Conservation (phyloP, 257 asterid species). For the Phtheirospermum japonicum region DNA sequence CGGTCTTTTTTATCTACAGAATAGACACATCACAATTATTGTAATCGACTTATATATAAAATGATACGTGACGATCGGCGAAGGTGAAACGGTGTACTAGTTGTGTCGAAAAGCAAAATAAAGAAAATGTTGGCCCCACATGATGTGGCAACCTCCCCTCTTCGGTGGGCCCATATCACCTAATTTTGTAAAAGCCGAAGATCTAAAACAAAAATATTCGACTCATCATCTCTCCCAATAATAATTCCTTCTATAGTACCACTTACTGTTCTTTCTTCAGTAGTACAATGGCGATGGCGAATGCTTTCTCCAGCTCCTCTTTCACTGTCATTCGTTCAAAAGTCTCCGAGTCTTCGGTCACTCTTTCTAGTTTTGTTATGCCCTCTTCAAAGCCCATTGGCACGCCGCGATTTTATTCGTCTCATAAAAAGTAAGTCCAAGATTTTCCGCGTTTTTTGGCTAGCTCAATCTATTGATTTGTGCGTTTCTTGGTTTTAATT, state of each 20-base stretch:
- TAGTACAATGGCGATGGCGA: slow-evolving; percentile 54
- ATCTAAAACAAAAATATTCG: too few relatives aligned
- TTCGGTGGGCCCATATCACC: too few relatives aligned
- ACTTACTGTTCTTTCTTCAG: neutral
- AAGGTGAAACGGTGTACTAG: too few relatives aligned
- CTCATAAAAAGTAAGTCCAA: slow-evolving; percentile 35
- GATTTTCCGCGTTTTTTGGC: neutral
- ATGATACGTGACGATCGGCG: too few relatives aligned
- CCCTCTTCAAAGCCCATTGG: slow-evolving; percentile 25
- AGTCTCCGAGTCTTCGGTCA: slow-evolving; percentile 28
- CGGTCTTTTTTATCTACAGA: too few relatives aligned
- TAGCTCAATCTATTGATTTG: slow-evolving; percentile 3
- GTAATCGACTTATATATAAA: too few relatives aligned
- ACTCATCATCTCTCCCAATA: slow-evolving; percentile 21
- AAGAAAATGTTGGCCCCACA: too few relatives aligned
- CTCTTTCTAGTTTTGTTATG: slow-evolving; percentile 1
- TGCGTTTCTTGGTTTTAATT: slow-evolving; percentile 21
- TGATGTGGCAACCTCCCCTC: too few relatives aligned
- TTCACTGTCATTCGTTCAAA: slow-evolving; percentile 36
- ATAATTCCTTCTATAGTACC: slow-evolving; percentile 23
- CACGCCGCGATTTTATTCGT: slow-evolving; percentile 27
- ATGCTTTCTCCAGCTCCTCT: slow-evolving; percentile 41
- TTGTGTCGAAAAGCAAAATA: too few relatives aligned
- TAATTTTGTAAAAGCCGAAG: too few relatives aligned
- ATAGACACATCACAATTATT: too few relatives aligned